Evolutionary conservation across 1,139 yeast species (phyloP), one percentile per base, ranked within the genome.

Genomic region (Candida anutae): DNA sequence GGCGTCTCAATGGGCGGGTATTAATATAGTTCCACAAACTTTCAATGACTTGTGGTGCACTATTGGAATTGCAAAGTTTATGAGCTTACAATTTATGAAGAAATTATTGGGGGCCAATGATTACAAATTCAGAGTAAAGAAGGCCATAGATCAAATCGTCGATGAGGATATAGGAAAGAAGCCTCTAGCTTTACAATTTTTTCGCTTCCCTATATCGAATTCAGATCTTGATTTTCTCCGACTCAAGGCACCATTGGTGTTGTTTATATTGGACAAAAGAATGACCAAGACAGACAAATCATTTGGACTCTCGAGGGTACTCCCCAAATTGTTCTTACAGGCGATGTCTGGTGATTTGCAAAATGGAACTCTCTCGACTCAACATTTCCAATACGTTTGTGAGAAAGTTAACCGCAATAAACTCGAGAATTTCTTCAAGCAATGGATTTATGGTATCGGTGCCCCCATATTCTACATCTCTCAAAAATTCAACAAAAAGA

Each of bases 201-300:
- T 73, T 31, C 59, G 75, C 26, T 76, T 71, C 35, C 96, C 97
- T 0, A 61, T 88, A 11, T 75, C 81, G 2, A 74, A 70, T 23
- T 52, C 59, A 12, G 81, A 77, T 32, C 59, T 90, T 14, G 63
- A 58, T 1, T 85, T 84, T 39, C 55, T 90, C 12, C 67, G 68
- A 27, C 56, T 90, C 28, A 93, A 93, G 45, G 78, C 96, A 0
- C 96, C 97, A 0, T 63, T 87, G 32, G 90, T 93, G 1, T 50
- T 93, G 28, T 81, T 75, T 43, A 87, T 90, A 26, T 60, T 93
- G 18, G 96, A 93, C 50, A 72, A 84, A 31, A 63, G 98, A 37
- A 85, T 93, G 94, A 88, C 96, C 0, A 90, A 90, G 46, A 85
- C 97, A 1, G 98, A 93, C 48, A 78, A 88, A 40, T 82, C 95